A percentile compares a stretch with the other conserved stretches of the same genome.
Evolutionary conservation across 306 rosid species (phyloP).

Genomic region (Fragaria vesca): DNA sequence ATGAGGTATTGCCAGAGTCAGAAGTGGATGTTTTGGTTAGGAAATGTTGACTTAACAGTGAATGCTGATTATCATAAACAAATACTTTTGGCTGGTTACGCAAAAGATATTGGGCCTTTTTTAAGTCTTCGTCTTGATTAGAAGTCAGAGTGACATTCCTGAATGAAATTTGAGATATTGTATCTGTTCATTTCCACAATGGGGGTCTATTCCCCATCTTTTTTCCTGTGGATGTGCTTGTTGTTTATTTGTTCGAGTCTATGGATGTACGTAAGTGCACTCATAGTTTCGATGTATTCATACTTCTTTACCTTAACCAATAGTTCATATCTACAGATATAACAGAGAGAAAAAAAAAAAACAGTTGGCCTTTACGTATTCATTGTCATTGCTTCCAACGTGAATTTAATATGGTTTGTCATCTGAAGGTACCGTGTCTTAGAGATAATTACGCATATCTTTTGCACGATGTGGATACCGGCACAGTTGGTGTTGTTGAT

Average conservation of each 20-base stretch:
- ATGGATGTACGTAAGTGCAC: not conserved
- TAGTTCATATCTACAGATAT: not conserved
- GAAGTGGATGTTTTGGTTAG: not conserved
- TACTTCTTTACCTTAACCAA: not conserved
- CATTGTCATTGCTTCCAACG: not conserved
- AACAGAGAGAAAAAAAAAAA: not conserved
- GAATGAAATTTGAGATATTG: not conserved
- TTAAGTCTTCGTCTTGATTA: not conserved
- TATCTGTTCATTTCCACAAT: not conserved
- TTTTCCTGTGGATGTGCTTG: not conserved
- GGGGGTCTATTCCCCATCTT: not conserved
- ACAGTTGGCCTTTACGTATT: not conserved
- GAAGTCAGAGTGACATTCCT: not conserved
- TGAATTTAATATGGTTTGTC: conserved; percentile 2
- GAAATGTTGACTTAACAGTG: not conserved
- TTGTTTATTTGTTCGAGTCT: not conserved
- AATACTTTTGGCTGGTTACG: not conserved
- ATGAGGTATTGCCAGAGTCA: no score
- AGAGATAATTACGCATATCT: conserved; percentile 90
- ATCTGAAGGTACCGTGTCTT: conserved; percentile 86
- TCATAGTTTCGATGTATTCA: not conserved
- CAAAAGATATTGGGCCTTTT: not conserved
- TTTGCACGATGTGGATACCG: conserved; percentile 84
- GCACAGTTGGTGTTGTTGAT: conserved; percentile 96
- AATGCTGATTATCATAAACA: not conserved